Base-by-base conservation (phyloP, 768 basidiomycete species). In the Tricholoma saponaceum region DNA sequence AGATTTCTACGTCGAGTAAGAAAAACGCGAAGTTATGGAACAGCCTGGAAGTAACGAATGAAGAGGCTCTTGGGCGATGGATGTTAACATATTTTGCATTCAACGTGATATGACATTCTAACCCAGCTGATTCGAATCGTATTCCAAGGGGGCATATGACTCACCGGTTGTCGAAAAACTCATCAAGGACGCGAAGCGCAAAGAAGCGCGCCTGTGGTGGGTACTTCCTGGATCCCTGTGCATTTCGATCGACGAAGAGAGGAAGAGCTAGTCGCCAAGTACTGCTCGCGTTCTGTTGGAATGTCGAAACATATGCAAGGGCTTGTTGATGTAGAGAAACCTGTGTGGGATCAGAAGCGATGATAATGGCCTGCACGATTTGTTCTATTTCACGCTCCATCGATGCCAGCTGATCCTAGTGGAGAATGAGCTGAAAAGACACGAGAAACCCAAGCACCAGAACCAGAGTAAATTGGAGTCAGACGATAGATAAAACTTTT, bases 201-300 rank as follows among this genome's bases (percentile, higher is more conserved):
- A 86, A 91, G 74, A 92, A 90, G 62, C 92, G 81, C 46, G 82
- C 88, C 67, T 91, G 84, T 32, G 83, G 68, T 20, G 85, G 81
- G 68, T 91, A 81, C 72, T 85, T 88, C 63, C 86, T 78, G 3
- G 74, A 67, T n/a, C 89, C 87, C 61, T 84, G 80, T 20, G 82
- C 65, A 43, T 79, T 79, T 57, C 74, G 71, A 62, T 85, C 86
- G 25, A 86, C 80, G 67, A 92, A 94, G 46, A 92, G 77, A 32
- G 83, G 76, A 59, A 94, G 78, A 26, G 89, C 89, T 44, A 94
- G 79, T 68, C 86, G 81, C 94, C 95, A 98, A 18, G 85, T 84
- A 61, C 82, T 81, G 59, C 79, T 77, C 13, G 87, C 79, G 70
- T 90, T 90, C 70, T 86, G 84, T 65, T 91, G 89, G 60, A 97